phyloP scores from a whole-genome alignment of 2,329 filamentous ascomycete species.

The Colletotrichum incanum region DNA sequence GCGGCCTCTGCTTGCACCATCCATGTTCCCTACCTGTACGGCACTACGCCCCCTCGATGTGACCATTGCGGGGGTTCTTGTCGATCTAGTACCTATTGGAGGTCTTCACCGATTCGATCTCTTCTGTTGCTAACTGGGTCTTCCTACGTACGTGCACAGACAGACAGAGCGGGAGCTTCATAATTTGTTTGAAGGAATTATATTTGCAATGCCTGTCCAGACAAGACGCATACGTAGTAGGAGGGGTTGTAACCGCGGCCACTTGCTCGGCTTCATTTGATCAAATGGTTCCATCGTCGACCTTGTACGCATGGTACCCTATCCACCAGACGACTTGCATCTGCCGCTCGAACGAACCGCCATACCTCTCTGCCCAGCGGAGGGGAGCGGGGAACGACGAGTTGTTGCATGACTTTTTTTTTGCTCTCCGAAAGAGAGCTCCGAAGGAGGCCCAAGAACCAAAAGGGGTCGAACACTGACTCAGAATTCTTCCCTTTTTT shows the following conservation, averaged over 20 bases:
- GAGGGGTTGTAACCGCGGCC: background rate
- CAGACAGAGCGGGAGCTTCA: background rate
- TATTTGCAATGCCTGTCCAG: background rate
- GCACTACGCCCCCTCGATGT: background rate
- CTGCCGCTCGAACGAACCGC: background rate
- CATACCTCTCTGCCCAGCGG: background rate
- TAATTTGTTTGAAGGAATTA: background rate
- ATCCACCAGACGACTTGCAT: background rate
- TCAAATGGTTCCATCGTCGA: background rate
- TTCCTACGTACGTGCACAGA: background rate
- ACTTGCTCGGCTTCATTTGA: background rate
- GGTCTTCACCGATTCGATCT: conserved; percentile 4
- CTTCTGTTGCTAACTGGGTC: background rate
- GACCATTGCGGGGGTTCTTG: background rate
- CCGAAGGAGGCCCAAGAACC: no score
- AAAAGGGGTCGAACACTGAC: background rate
- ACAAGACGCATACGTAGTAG: background rate
- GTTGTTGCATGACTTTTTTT: background rate
- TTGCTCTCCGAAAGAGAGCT: no score
- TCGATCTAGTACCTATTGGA: background rate
- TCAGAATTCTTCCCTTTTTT: background rate
- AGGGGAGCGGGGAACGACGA: background rate
- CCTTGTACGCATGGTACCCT: background rate
- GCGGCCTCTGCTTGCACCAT: background rate
- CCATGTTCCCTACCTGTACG: background rate